Conservation (phyloP, 2,329 filamentous ascomycete species). For the Microsporum ferrugineum region DNA sequence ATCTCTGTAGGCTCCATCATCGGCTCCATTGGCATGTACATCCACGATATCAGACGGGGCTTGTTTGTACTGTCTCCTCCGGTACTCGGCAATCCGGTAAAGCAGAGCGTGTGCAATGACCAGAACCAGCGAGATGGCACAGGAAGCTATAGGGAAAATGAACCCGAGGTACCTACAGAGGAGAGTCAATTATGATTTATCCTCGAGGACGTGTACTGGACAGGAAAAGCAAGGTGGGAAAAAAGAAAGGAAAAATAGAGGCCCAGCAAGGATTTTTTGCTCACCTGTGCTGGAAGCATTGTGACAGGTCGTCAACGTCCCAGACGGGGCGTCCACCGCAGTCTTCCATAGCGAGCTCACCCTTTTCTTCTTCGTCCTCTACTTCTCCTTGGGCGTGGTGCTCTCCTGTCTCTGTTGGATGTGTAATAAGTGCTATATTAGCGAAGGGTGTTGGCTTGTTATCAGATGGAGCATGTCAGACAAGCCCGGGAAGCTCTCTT, state of each 20-base stretch:
- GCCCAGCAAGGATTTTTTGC: slow-evolving; percentile 13
- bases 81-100: slow-evolving; percentile 43
- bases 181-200: neutral
- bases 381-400: neutral
- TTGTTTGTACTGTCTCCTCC: slow-evolving; percentile 46
- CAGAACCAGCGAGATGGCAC: slow-evolving; percentile 57
- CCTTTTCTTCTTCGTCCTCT: too few relatives aligned
- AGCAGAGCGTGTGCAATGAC: slow-evolving; percentile 50
- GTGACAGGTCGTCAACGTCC: slow-evolving; percentile 50
- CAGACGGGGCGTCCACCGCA: slow-evolving; percentile 49
- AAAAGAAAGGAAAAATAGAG: neutral
- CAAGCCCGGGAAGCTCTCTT: neutral
- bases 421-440: neutral
- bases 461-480: neutral
- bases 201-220: neutral
- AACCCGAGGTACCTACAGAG: slow-evolving; percentile 54
- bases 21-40: slow-evolving; percentile 45
- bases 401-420: neutral
- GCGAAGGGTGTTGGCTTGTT: neutral
- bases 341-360: slow-evolving; percentile 37
- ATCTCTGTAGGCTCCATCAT: slow-evolving; percentile 42
- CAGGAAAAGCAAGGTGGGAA: neutral
- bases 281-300: slow-evolving; percentile 49
- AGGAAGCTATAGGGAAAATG: slow-evolving; percentile 62
- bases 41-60: slow-evolving; percentile 24